Percentiles rank a stretch among this genome's conserved stretches.
Evolutionary conservation across 2,329 filamentous ascomycete species (phyloP).

Genomic region (Capronia epimyces): DNA sequence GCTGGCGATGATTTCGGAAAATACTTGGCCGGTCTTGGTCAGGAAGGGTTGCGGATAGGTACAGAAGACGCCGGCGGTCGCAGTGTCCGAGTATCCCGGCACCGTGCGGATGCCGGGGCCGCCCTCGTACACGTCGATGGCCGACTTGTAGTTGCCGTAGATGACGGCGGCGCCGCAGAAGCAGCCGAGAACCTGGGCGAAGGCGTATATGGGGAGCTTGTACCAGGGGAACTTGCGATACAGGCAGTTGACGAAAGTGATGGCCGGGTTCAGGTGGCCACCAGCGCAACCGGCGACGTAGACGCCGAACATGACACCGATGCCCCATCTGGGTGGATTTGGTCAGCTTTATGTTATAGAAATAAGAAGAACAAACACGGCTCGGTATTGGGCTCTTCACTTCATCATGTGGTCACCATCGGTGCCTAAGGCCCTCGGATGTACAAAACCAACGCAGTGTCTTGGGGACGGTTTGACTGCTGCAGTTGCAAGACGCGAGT

Average conservation of each 20-base stretch:
- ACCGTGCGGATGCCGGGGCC: conserved; percentile 54
- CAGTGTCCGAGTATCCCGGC: conserved; percentile 46
- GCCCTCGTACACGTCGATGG: conserved; percentile 57
- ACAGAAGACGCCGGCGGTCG: conserved; percentile 61
- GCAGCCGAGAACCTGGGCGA: conserved; percentile 58
- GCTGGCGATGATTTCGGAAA: conserved; percentile 59
- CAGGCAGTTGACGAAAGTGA: conserved; percentile 59
- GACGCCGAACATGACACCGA: conserved; percentile 59
- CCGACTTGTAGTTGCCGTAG: conserved; percentile 53
- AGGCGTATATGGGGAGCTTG: conserved; percentile 57
- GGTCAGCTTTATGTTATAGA: neutral
- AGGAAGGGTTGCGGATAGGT: conserved; percentile 61
- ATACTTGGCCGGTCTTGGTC: conserved; percentile 57
- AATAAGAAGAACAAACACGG: neutral
- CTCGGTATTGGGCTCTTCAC: neutral
- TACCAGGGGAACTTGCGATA: conserved; percentile 56
- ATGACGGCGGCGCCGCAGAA: conserved; percentile 52
- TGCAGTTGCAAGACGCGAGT: no score
- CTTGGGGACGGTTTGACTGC: no score
- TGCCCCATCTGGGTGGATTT: conserved; percentile 37
- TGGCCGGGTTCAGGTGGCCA: conserved; percentile 59
- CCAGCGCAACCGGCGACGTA: conserved; percentile 53
- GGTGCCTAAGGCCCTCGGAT: no score
- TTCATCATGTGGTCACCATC: no score
- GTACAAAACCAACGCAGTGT: no score